Base-by-base conservation (phyloP, 2,329 filamentous ascomycete species). In the Dactylellina haptotyla region DNA sequence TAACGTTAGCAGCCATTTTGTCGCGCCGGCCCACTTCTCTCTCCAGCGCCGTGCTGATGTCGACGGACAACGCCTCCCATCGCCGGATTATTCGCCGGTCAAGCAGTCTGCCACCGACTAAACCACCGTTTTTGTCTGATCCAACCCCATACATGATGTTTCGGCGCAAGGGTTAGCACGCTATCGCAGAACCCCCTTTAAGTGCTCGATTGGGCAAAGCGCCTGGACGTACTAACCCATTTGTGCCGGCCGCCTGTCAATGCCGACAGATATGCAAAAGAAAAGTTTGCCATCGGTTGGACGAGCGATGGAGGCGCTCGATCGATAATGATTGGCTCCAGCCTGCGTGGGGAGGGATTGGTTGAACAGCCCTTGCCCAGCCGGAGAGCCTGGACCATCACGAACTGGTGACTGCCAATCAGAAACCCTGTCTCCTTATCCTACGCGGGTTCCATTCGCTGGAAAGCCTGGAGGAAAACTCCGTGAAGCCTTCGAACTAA, bases 351-450 rank as follows among this genome's bases (percentile, higher is more conserved):
- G 59, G 59, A 59, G 48, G 67, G 45, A 61, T 73, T 73, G 67
- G 67, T 65, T 54, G 57, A 58, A 61, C 58, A 25, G 43, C 67
- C 67, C 67, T 71, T 66, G 67, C 45, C 67, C 59, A 73, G 67
- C 67, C 67, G 61, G 45, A 61, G 59, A 65, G 69, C 69, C 69
- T 73, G 69, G 67, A 57, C 69, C 69, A 73, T 66, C 61, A 65
- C 53, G 43, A 46, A 56, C 54, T 45, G 45, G 69, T 53, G 43
- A 28, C 56, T 62, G 61, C 67, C 69, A 73, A 73, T 73, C 69
- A 73, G 20, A 30, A 73, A 65, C 67, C 67, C 48, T 45, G 67
- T 73, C 53, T 41, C 50, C 66, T 71, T 71, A 71, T 71, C 66
- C 66, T 64, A 50, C 45, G 34, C 48, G 45, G 64, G 54, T 43